These are phyloP conservation scores for Stephania japonica DNA, from an alignment of 164 flowering plant genomes.

Conservation along the genomic window DNA sequence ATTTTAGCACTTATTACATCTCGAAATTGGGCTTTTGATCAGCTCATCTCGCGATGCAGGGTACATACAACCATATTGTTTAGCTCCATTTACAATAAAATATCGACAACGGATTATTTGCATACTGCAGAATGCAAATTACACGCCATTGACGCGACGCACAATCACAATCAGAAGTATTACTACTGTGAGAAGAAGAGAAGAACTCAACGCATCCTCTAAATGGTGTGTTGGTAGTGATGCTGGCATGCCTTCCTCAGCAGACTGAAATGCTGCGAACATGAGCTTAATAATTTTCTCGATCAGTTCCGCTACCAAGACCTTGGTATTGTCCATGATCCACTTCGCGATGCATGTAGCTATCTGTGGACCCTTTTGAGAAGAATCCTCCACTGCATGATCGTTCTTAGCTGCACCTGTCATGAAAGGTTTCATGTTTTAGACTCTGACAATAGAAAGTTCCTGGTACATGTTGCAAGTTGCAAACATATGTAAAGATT, in stretches of 20 bases:
- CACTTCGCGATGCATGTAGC: conserved; percentile 25
- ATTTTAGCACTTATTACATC: no score
- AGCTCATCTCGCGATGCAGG: no score
- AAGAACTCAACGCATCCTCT: conserved; percentile 45
- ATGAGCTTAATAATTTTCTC: conserved; percentile 31
- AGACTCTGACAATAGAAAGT: no score
- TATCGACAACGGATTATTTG: conserved; percentile 24
- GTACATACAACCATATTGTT: no score
- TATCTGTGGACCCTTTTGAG: conserved; percentile 17
- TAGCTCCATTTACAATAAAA: background rate
- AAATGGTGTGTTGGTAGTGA: conserved; percentile 23
- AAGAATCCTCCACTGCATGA: background rate
- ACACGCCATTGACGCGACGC: conserved; percentile 33
- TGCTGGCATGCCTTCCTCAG: conserved; percentile 5
- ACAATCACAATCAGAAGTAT: conserved; percentile 61
- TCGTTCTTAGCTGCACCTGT: conserved; percentile 24
- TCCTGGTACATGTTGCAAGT: no score
- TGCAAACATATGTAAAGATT: no score
- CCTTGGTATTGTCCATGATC: conserved; percentile 34
- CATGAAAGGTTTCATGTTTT: no score
- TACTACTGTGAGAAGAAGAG: conserved; percentile 52
- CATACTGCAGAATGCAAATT: conserved; percentile 26
- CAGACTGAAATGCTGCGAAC: conserved; percentile 26
- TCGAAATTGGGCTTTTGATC: no score
- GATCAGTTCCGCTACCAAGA: conserved; percentile 36